Evolutionary conservation across 352 stramenopile species (phyloP), one percentile per base, ranked within the genome.

Genomic region (Phytophthora uliginosa): DNA sequence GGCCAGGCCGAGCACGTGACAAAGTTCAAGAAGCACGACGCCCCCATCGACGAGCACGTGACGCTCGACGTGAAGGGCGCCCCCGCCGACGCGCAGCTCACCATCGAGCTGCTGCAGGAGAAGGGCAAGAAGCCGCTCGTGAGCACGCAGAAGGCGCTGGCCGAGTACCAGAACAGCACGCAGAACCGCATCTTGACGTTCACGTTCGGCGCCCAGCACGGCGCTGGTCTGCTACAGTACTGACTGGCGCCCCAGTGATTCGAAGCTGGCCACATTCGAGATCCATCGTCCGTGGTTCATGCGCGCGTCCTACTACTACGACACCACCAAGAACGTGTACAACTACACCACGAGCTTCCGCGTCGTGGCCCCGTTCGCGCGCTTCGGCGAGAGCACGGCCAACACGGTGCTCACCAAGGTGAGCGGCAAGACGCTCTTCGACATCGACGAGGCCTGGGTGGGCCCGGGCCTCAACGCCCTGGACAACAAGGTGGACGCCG

Each of bases 271-370:
- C 34, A 28, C 51, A 2, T 20, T 70, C 9, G 60, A 74, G 52
- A 70, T 60, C 22, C 67, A 74, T 59, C 83, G 83, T 10, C 83
- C 83, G 31, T 88, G 79, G 75, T 88, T 89, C 71, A 81, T 82
- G 69, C 78, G 79, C 52, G 78, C 71, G 62, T 82, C 85, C 59
- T 93, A 89, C 76, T 93, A 91, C 71, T 93, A 93, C 73, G 81
- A 89, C 71, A 89, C 79, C 34, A 77, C 71, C 58, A 93, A 91
- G 83, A 75, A 74, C n/a, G 80, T 93, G 69, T 93, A 93, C 78
- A 74, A 79, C 74, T 93, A 91, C 82, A 85, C 85, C 38, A 93
- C 85, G 69, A 90, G 83, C 74, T 93, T 93, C 74, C 81, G 78
- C 24, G 63, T 86, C 28, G 77, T 93, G 56, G 77, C 79, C 9